phyloP scores from a whole-genome alignment of 1,139 yeast genomes.

The Eremothecium coryli region DNA sequence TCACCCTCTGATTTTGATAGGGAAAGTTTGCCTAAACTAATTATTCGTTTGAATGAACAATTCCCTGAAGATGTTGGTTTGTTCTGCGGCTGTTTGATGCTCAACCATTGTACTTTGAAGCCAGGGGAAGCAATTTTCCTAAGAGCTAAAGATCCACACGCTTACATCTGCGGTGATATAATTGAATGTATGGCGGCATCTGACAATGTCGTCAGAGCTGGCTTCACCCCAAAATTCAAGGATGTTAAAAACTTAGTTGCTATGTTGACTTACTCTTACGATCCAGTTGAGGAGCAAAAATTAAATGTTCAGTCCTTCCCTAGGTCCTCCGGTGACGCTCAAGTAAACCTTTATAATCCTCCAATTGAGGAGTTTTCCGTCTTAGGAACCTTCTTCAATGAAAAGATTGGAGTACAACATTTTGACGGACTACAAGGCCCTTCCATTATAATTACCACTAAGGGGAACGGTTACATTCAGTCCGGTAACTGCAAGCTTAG shows the following conservation, averaged over 20 bases:
- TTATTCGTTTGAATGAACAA: slow-evolving; percentile 69
- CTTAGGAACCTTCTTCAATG: slow-evolving; percentile 55
- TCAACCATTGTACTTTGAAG: slow-evolving; percentile 72
- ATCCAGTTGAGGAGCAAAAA: slow-evolving; percentile 85
- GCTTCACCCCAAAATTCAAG: slow-evolving; percentile 96
- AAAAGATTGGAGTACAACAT: slow-evolving; percentile 38
- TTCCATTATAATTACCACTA: slow-evolving; percentile 73
- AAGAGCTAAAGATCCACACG: slow-evolving; percentile 96
- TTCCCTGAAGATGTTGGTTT: slow-evolving; percentile 91
- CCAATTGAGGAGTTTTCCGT: slow-evolving; percentile 96
- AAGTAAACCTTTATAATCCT: slow-evolving; percentile 71
- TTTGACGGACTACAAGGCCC: slow-evolving; percentile 73
- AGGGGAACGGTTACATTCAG: slow-evolving; percentile 60
- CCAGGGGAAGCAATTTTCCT: slow-evolving; percentile 97
- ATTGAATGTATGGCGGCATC: slow-evolving; percentile 99
- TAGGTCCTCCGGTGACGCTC: slow-evolving; percentile 60
- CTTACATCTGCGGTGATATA: slow-evolving; percentile 92
- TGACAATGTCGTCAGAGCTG: slow-evolving; percentile 96
- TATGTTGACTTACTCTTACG: slow-evolving; percentile 84
- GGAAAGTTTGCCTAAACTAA: slow-evolving; percentile 55
- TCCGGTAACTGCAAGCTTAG: slow-evolving; percentile 38
- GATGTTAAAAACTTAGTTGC: slow-evolving; percentile 83
- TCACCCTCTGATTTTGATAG: slow-evolving; percentile 40
- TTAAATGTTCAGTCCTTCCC: slow-evolving; percentile 61
- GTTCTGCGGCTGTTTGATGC: slow-evolving; percentile 87